phyloP scores from a whole-genome alignment of 345 rosid genomes.

The Ceriops decandra region DNA sequence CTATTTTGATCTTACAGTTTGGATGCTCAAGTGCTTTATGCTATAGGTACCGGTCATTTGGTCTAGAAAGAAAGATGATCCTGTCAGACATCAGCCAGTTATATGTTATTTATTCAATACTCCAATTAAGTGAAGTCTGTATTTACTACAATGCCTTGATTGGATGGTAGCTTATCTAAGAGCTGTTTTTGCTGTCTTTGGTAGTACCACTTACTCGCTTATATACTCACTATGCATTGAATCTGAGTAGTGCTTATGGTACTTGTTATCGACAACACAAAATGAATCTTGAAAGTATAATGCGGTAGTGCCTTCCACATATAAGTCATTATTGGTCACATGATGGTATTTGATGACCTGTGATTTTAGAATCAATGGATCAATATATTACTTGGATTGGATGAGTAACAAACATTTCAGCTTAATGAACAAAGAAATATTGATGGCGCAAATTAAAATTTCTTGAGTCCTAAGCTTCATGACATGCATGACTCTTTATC shows the following conservation, averaged over 20 bases:
- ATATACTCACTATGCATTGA: not conserved
- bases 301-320: too few species aligned
- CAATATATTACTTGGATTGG: not conserved
- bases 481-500: conserved; percentile 7
- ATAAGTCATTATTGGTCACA: too few species aligned
- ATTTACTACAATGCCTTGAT: too few species aligned
- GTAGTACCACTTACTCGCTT: not conserved
- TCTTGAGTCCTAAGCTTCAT: not conserved
- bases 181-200: too few species aligned
- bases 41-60: not conserved
- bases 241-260: not conserved
- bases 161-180: too few species aligned
- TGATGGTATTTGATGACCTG: too few species aligned
- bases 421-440: not conserved
- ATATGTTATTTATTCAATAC: not conserved
- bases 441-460: not conserved
- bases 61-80: conserved; percentile 4
- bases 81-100: not conserved
- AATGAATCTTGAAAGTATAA: too few species aligned
- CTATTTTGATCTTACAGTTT: not conserved
- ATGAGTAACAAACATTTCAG: not conserved
- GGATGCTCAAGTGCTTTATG: not conserved
- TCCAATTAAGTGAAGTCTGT: not conserved
- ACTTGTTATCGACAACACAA: not conserved
- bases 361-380: not conserved